phyloP scores from a whole-genome alignment of 441 rosid species.

The Melastoma candidum region DNA sequence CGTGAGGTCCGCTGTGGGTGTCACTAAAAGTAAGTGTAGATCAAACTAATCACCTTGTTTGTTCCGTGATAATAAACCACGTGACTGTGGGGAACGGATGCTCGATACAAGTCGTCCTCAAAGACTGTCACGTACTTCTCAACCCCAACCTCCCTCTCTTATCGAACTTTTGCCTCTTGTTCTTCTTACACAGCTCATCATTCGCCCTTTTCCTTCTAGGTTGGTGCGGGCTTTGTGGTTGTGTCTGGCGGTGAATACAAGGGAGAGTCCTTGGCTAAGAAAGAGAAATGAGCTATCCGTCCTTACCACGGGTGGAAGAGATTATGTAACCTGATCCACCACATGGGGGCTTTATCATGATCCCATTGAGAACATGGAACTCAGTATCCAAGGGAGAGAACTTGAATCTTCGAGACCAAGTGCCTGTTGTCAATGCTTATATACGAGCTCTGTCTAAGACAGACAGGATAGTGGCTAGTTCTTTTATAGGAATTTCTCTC shows the following conservation, averaged over 20 bases:
- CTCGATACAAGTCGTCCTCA: conserved; percentile 63
- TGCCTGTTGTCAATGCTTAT: no score
- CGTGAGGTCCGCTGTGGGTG: not conserved
- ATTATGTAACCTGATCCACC: no score
- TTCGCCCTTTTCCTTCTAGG: conserved; percentile 28
- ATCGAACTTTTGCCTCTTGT: not conserved
- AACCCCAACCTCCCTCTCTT: not conserved
- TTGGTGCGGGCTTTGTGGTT: conserved; percentile 76
- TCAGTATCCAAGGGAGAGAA: no score
- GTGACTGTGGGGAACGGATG: conserved; percentile 85
- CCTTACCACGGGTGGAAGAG: no score
- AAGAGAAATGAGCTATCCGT: conserved; percentile 29
- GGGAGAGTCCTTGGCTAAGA: conserved; percentile 77
- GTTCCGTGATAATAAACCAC: conserved; percentile 77
- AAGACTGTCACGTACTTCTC: conserved; percentile 73
- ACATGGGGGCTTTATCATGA: no score
- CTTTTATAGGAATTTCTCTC: no score
- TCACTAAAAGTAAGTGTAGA: not conserved
- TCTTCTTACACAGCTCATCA: not conserved
- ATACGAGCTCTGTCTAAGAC: no score
- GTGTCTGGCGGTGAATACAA: conserved; percentile 61
- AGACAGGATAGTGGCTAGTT: no score
- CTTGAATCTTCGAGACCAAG: no score
- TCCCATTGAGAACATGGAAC: no score
- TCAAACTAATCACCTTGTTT: not conserved